phyloP scores from a whole-genome alignment of 257 asterid genomes.

The Solanum dulcamara region DNA sequence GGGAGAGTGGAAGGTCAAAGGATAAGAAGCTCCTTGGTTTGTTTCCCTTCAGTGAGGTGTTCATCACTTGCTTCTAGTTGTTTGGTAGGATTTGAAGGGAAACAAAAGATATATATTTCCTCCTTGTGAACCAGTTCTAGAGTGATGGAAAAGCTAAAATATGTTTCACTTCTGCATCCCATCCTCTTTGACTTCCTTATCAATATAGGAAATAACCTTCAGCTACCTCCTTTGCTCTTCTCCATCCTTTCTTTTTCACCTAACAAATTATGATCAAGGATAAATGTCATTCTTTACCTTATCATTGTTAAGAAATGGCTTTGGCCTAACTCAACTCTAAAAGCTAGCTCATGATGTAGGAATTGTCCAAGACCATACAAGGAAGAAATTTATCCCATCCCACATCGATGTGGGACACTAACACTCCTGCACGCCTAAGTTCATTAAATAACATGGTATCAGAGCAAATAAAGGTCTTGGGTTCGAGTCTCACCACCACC shows the following conservation, averaged over 20 bases:
- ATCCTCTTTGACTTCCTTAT: background rate
- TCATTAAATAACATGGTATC: background rate
- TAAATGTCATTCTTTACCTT: background rate
- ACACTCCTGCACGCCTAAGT: background rate
- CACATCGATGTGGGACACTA: background rate
- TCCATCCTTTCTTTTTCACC: background rate
- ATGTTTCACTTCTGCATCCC: background rate
- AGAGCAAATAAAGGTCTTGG: background rate
- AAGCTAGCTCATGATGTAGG: background rate
- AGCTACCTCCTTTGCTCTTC: background rate
- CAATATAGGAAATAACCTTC: background rate
- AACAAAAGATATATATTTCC: background rate
- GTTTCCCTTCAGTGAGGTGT: background rate
- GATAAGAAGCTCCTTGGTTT: background rate
- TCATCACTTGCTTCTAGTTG: background rate
- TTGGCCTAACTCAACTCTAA: background rate
- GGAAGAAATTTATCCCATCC: background rate
- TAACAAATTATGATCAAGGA: background rate
- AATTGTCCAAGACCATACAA: background rate
- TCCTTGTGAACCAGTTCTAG: background rate
- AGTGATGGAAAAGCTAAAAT: background rate
- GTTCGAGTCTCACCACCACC: background rate
- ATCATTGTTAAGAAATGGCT: background rate
- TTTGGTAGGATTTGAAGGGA: background rate
- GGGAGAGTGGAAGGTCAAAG: background rate